Percentiles rank a stretch among this genome's conserved stretches.
Conservation (phyloP, 139 green algal species). For the Dunaliella sp. region DNA sequence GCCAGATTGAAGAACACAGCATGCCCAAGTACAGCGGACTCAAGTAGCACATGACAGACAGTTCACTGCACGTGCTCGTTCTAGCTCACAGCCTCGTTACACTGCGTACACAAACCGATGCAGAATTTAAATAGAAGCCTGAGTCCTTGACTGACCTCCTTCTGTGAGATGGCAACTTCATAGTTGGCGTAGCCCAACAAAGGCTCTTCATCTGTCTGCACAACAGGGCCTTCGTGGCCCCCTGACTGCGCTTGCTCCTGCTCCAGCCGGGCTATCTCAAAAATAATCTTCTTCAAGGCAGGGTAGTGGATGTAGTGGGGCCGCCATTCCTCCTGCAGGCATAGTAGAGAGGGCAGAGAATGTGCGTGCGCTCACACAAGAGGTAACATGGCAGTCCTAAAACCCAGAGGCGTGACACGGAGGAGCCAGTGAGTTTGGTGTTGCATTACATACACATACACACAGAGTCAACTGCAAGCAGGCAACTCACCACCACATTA, state of each 20-base stretch:
- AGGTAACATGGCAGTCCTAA: background rate
- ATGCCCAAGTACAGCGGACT: no score
- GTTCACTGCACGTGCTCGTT: no score
- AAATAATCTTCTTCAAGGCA: constrained; percentile 65
- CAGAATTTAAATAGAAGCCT: no score
- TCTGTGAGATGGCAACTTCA: background rate
- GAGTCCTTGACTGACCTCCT: no score
- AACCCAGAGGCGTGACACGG: no score
- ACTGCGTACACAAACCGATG: no score
- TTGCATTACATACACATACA: background rate
- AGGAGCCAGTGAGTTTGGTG: background rate
- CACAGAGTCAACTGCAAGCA: background rate
- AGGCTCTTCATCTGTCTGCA: background rate
- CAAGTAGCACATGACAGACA: no score
- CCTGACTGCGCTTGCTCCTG: constrained; percentile 2
- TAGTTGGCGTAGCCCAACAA: background rate
- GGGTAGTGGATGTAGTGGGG: constrained; percentile 67
- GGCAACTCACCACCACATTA: constrained; percentile 30
- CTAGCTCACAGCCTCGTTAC: no score
- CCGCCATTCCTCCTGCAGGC: constrained; percentile 42
- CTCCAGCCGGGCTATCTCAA: constrained; percentile 37
- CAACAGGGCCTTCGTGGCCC: background rate
- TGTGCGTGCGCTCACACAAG: background rate
- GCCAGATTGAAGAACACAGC: no score
- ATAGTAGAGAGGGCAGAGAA: background rate